Base-by-base conservation (phyloP, 192 early-diverging fungal species). In the Gigaspora rosea region DNA sequence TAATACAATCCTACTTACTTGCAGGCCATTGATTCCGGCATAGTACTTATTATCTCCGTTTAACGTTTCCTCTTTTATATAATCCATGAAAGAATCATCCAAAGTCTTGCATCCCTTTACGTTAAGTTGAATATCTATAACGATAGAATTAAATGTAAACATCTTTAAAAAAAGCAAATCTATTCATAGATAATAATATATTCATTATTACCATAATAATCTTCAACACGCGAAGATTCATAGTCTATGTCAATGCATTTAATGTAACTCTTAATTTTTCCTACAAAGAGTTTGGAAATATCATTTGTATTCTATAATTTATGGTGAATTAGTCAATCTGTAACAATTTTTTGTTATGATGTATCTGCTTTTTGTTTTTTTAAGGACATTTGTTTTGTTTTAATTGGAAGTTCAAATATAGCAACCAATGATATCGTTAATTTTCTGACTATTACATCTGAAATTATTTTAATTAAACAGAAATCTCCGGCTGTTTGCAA, bases 221-320 rank as follows among this genome's bases (percentile, higher is more conserved):
- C 93, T 80, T 99, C 96, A 27, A 92, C 86, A 46, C 97, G 87
- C 69, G 95, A 95, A 48, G 95, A 97, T 83, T 97, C 96, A 80
- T 91, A 99, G 69, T 94, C 90, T 10, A 99, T 94, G 69, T 98
- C 89, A 78, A 98, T 90, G 69, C 98, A 98, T 82, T 93, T 94
- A 76, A 98, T 94, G 81, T 94, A 99, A 82, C 92, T 95, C 88
- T 98, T 98, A 93, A 96, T 97, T 81, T 93, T 97, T 27, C 97
- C 97, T 35, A 92, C 92, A 88, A 99, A 99, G 20, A 99, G 85
- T 50, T 89, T 89, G 9, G 89, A 86, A 58, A 98, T 95, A 5
- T 90, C 96, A 47, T 90, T 85, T 8, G 97, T 96, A 66, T 92
- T 85, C 92, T 94, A 27, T 27, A 27, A 27, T 27, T 27, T 27